Conservation (phyloP, 140 eudicot species). For the Bidens hawaiensis region DNA sequence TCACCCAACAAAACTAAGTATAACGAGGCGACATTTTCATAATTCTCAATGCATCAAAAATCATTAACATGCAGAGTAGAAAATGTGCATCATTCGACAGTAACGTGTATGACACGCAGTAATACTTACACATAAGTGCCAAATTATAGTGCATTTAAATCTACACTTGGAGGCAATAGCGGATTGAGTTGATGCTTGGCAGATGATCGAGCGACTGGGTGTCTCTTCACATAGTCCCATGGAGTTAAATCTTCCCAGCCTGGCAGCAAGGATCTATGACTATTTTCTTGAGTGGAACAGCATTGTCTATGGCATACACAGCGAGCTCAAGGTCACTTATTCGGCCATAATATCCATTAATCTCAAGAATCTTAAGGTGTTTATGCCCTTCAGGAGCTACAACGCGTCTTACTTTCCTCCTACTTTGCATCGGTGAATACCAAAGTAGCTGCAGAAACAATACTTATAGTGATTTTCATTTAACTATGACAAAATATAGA, state of each 20-base stretch:
- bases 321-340: constrained; percentile 40
- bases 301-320: constrained; percentile 25
- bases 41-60: too few species aligned
- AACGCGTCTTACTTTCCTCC: constrained; percentile 26
- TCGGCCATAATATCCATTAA: constrained; percentile 44
- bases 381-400: constrained; percentile 19
- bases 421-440: constrained; percentile 28
- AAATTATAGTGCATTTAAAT: constrained; percentile 22
- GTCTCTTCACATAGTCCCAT: not conserved
- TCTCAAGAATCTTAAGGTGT: constrained; percentile 19
- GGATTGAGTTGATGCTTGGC: constrained; percentile 25
- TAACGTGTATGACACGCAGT: not conserved
- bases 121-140: not conserved
- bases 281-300: constrained; percentile 12
- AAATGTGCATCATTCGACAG: not conserved
- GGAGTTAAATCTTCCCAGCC: not conserved
- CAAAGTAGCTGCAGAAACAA: constrained; percentile 23
- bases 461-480: not conserved
- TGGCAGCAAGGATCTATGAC: constrained; percentile 34
- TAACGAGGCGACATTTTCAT: too few species aligned
- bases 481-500: too few species aligned
- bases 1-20: too few species aligned
- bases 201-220: constrained; percentile 23
- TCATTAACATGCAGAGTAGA: not conserved
- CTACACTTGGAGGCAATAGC: constrained; percentile 25